Base-by-base conservation (phyloP, 805 yeast species). In the Teunomyces lycoperdinae region DNA sequence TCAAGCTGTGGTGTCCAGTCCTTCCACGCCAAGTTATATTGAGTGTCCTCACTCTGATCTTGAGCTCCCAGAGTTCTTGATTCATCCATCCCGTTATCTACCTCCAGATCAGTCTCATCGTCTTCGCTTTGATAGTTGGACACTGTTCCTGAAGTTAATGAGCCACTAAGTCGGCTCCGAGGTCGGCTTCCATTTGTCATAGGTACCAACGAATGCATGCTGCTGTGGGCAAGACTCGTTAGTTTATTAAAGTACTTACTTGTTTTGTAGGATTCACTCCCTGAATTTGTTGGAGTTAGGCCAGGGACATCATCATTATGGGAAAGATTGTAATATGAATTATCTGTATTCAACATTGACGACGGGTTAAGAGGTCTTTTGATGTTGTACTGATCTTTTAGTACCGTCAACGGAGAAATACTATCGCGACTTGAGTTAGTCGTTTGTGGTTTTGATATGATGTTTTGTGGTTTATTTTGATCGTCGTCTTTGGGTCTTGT, bases 401-500 rank as follows among this genome's bases (percentile, higher is more conserved):
- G 48, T 9, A 63, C 63, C 0, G 68, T 62, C 38, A 65, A 53
- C 1, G 70, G 68, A 2, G 68, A 63, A 2, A 61, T 38, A 39
- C 64, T 59, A 36, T 41, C 33, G 7, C 29, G n/a, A 26, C 41
- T 26, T 3, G 41, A 24, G 6, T 26, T 28, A 9, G 30, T 38
- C 13, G 27, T 8, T n/a, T 7, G 34, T 13, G 17, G 16, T 6
- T 26, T 38, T 7, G 16, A 13, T 24, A 38, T 13, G 14, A 38
- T 20, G 5, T 13, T 20, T n/a, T 20, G 30, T 13, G 30, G 29
- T 16, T 20, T 11, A 5, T 38, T 26, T 2, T 16, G 17, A 9
- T 38, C 14, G 27, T 13, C 14, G 10, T 7, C 7, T 38, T 24
- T n/a, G 10, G 29, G 29, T 26, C 3, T 38, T 7, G 14, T 26